Conservation (phyloP, 164 flowering plant genomes). For the Liriodendron chinense region DNA sequence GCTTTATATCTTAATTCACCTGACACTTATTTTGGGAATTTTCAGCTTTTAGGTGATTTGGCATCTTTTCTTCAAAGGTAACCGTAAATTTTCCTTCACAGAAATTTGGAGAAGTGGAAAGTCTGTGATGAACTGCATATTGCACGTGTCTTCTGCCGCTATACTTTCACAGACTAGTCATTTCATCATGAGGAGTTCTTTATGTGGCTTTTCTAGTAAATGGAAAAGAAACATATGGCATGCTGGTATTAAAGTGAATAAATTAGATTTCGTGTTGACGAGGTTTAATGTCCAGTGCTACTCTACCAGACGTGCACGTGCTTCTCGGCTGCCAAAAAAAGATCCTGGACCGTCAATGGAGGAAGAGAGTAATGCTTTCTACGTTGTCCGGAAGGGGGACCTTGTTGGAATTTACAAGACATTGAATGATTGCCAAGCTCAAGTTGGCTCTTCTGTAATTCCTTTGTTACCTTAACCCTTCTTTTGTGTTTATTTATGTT, state of each 20-base stretch:
- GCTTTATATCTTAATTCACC: background rate
- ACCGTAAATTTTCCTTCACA: constrained; percentile 6
- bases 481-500: background rate
- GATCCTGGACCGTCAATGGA: constrained; percentile 36
- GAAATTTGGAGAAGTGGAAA: constrained; percentile 20
- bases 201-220: constrained; percentile 14
- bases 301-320: constrained; percentile 30
- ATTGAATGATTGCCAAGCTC: constrained; percentile 76
- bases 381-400: constrained; percentile 90
- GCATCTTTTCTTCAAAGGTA: background rate
- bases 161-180: constrained; percentile 30
- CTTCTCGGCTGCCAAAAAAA: constrained; percentile 18
- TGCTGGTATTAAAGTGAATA: constrained; percentile 27
- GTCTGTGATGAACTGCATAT: constrained; percentile 55
- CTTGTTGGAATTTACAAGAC: constrained; percentile 74
- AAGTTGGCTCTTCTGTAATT: constrained; percentile 48
- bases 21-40: background rate
- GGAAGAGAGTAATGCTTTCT: constrained; percentile 63
- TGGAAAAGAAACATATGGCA: constrained; percentile 30
- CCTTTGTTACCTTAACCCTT: background rate
- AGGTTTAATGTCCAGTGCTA: constrained; percentile 45
- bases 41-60: background rate
- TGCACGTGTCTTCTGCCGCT: constrained; percentile 33
- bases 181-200: constrained; percentile 24
- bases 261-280: constrained; percentile 25